Conservation (phyloP, 179 eudicot species). For the Patellifolia procumbens region DNA sequence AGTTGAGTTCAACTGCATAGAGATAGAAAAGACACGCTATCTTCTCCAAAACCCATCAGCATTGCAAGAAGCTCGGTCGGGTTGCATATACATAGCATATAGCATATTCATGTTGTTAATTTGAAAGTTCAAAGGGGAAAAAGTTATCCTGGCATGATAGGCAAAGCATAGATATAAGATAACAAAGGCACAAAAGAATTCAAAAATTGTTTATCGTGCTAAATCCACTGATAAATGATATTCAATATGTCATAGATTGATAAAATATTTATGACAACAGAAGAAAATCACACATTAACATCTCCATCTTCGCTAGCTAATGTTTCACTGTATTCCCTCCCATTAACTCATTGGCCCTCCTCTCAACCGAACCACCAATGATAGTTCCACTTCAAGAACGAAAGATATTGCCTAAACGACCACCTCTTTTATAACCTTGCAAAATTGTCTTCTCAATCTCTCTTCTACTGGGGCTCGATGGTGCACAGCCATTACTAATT, state of each 20-base stretch:
- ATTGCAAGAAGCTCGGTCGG: background rate
- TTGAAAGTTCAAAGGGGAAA: too few species aligned
- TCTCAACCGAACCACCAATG: background rate
- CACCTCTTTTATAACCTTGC: background rate
- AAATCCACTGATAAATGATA: background rate
- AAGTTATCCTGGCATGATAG: background rate
- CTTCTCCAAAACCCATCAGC: too few species aligned
- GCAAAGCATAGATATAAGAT: background rate
- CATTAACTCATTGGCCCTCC: background rate
- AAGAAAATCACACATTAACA: background rate
- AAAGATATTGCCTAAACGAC: background rate
- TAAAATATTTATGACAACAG: background rate
- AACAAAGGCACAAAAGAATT: background rate
- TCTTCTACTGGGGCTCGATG: background rate
- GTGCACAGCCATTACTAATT: background rate
- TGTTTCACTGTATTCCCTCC: background rate
- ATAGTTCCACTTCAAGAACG: background rate
- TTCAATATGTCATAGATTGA: background rate
- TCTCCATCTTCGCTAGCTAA: background rate
- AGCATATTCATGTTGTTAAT: too few species aligned
- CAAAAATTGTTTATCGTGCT: background rate
- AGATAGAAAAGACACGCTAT: too few species aligned
- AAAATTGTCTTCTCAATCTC: background rate
- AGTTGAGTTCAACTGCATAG: too few species aligned
- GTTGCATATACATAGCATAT: constrained; percentile 2